Evolutionary conservation across 306 rosid species (phyloP).

Genomic region (Dicorynia guianensis): DNA sequence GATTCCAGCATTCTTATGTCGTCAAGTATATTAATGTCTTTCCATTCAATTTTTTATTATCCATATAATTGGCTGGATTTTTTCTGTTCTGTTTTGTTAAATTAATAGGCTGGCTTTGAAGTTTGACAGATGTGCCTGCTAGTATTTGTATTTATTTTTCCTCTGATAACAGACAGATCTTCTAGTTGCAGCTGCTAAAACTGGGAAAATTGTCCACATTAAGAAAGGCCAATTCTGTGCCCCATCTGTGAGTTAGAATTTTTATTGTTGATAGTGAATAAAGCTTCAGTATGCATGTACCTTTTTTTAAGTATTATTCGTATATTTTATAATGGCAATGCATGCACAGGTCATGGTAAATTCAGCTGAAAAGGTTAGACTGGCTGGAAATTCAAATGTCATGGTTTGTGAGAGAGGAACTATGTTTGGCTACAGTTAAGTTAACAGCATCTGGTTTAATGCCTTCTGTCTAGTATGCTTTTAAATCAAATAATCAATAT

Average conservation of each 20-base stretch:
- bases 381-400: conserved; percentile 95
- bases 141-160: conserved; percentile 44
- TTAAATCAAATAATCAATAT: conserved; percentile 1
- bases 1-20: conserved; percentile 97
- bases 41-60: conserved; percentile 27
- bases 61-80: conserved; percentile 9
- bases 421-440: conserved; percentile 99
- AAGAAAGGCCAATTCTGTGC: conserved; percentile 99
- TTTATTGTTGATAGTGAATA: conserved; percentile 16
- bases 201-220: conserved; percentile 86
- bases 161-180: conserved; percentile 88
- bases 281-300: background rate
- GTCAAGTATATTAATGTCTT: conserved; percentile 61
- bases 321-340: conserved; percentile 32
- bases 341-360: conserved; percentile 78
- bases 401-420: conserved; percentile 99
- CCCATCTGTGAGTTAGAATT: conserved; percentile 76
- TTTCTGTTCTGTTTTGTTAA: background rate
- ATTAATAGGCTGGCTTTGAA: background rate
- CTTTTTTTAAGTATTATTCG: conserved; percentile 29
- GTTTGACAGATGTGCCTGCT: conserved; percentile 26
- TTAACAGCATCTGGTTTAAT: conserved; percentile 31
- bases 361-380: conserved; percentile 89
- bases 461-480: conserved; percentile 22
- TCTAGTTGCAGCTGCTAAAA: conserved; percentile 94